Evolutionary conservation across 2,329 filamentous ascomycete genomes (phyloP), one percentile per base, ranked within the genome.

Genomic region (Mycocentrospora acerina): DNA sequence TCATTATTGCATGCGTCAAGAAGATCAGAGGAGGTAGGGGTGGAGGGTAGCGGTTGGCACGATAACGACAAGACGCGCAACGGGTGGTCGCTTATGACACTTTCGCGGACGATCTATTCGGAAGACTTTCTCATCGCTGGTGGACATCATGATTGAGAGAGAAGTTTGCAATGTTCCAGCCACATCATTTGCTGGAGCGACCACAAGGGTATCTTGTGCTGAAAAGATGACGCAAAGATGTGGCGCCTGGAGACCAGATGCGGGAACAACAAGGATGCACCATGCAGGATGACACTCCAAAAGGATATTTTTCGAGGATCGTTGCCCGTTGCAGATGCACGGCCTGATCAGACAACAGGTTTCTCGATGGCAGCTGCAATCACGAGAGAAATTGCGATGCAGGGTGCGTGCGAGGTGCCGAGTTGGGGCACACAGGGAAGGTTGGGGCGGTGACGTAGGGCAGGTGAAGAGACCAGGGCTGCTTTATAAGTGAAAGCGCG

Each of bases 401-500:
- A 33, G 29, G 29, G 41, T 24, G 35, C 40, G 40, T 39, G 36
- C 33, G 29, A 19, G 9, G 5, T 9, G 9, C 19, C 36, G 33
- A 31, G 32, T 24, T 33, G 19, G 34, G 34, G 29, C 29, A 36
- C 39, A 36, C 36, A 40, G 33, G 36, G 35, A 32, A 27, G 6
- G 25, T 6, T 6, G 5, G 25, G 25, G 12, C 12, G 6, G 25
- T 12, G 25, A n/a, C 25, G 25, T 27, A 27, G 11, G 4, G 12
- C 25, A n/a, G 13, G 25, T 12, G 12, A 27, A 7, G 25, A 7
- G 13, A 11, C 12, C 4, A 27, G 25, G 25, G 11, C 25, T 27
- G 25, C 25, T 14, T 38, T 44, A 44, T 44, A 44, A 44, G 42
- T 35, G 37, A 41, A 37, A 37, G 37, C 40, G 42, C 35, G 9